Evolutionary conservation across 2,329 filamentous ascomycete genomes (phyloP), one percentile per base, ranked within the genome.

Genomic region (Colletotrichum eleusines): DNA sequence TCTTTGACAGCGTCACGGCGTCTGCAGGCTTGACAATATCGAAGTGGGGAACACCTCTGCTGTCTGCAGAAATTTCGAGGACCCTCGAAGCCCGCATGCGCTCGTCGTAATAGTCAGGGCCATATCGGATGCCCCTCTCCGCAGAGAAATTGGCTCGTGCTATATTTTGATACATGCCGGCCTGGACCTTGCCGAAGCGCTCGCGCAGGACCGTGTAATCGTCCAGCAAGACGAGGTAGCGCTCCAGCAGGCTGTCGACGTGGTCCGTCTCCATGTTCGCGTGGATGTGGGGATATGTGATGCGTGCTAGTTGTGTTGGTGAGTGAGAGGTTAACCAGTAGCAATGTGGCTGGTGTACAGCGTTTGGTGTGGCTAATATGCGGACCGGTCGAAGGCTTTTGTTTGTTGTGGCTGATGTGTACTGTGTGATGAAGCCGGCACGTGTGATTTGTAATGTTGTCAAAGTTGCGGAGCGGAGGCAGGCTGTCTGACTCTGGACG

Each of bases 91-190:
- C 91, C 77, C 89, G 89, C 89, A 94, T 93, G 57, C 92, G 87
- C 73, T 89, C 87, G 78, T 95, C 92, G 77, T 93, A 95, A 76
- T 88, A 87, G 75, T 93, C 90, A 73, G 84, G 86, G 3, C 92
- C 92, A 77, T 92, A 94, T 51, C 89, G 84, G 72, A 89, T 78
- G 40, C 90, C 87, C 16, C 88, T 83, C 76, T 89, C 85, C n/a
- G 88, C 89, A 35, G 88, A 83, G 80, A 93, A 94, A 81, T 94
- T 94, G 72, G 93, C 92, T 68, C 92, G 88, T n/a, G 92, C 91
- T 50, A 95, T 84, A 73, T 84, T 81, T 66, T 87, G 86, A 76
- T 85, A 88, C 73, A 92, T 85, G 62, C 81, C 81, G 26, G 86
- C 81, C 73, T 93, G 87, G 26, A 88, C 80, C 16, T 78, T 76